Evolutionary conservation across 768 basidiomycete species (phyloP), one percentile per base, ranked within the genome.

Genomic region (Agrocybe praecox): DNA sequence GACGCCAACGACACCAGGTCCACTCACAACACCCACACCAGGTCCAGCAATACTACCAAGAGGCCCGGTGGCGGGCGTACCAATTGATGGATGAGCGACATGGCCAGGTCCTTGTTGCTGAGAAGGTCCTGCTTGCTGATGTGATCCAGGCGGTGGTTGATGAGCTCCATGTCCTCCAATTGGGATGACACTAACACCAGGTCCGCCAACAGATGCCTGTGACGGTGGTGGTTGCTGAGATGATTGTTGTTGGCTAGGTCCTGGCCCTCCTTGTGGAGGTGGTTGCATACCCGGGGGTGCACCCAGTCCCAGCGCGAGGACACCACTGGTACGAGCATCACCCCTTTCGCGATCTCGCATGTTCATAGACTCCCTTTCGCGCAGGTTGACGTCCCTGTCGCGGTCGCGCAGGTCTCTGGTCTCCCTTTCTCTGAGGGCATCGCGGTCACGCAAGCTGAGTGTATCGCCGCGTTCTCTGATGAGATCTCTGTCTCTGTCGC

Each of bases 321-420:
- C 26, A 29, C 26, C 26, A 29, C 26, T 29, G 4, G 26, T 29
- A 9, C 26, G 26, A 29, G 26, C 26, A 29, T 29, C 26, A 29
- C 5, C 26, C 26, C 26, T 29, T 29, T 29, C 56, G 24, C 56
- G 53, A 19, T 33, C 53, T 18, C 26, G 29, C 18, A 54, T 46
- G 21, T 32, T n/a, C n/a, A n/a, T n/a, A n/a, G n/a, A n/a, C n/a
- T n/a, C n/a, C n/a, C n/a, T n/a, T n/a, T 33, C 53, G 10, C 26
- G 29, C 18, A 54, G 36, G 21, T 32, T 44, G 15, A 57, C 44
- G 10, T 36, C 52, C 19, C 49, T 21, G 2, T 24, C 21, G 3
- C 47, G 34, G 2, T 47, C 59, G 1, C 59, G 49, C 48, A 53
- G n/a, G 11, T 48, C 59, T 48, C 59, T 26, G 6, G 55, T 48